Evolutionary conservation across 306 rosid species (phyloP).

Genomic region (Inga laurina): DNA sequence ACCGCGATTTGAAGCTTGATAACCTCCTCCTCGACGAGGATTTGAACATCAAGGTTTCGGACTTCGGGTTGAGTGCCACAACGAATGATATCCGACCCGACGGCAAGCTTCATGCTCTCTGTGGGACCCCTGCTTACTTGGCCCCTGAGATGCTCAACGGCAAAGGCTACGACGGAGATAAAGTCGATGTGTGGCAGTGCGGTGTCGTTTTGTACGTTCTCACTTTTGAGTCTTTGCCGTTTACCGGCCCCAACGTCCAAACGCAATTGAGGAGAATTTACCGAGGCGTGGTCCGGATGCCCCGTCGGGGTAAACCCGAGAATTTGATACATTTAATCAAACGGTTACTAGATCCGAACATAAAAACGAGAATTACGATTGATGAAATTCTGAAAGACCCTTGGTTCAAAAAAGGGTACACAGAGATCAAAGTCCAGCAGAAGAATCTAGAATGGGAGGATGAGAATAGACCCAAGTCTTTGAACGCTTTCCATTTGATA

Average conservation of each 20-base stretch:
- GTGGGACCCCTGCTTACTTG: constrained; percentile 91
- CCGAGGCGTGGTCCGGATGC: constrained; percentile 72
- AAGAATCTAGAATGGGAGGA: constrained; percentile 13
- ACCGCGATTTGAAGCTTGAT: constrained; percentile 89
- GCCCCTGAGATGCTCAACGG: constrained; percentile 81
- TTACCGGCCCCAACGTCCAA: constrained; percentile 58
- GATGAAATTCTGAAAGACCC: constrained; percentile 59
- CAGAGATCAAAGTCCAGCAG: constrained; percentile 25
- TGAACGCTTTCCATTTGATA: constrained; percentile 82
- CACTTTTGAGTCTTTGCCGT: constrained; percentile 65
- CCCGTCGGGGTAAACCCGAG: constrained; percentile 55
- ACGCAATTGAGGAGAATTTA: constrained; percentile 66
- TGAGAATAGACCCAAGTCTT: not conserved
- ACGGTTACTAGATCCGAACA: constrained; percentile 64
- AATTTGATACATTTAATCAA: constrained; percentile 42
- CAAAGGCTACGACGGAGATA: constrained; percentile 79
- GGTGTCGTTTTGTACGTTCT: constrained; percentile 71
- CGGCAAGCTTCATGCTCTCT: constrained; percentile 68
- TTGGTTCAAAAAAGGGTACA: constrained; percentile 61
- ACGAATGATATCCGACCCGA: constrained; percentile 60
- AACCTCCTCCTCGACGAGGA: constrained; percentile 74
- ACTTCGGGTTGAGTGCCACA: constrained; percentile 79
- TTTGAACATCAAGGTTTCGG: constrained; percentile 60
- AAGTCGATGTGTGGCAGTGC: constrained; percentile 82
- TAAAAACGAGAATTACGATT: constrained; percentile 58